Conservation (phyloP, 2,329 filamentous ascomycete genomes). For the Xylariomycetidae sp. region DNA sequence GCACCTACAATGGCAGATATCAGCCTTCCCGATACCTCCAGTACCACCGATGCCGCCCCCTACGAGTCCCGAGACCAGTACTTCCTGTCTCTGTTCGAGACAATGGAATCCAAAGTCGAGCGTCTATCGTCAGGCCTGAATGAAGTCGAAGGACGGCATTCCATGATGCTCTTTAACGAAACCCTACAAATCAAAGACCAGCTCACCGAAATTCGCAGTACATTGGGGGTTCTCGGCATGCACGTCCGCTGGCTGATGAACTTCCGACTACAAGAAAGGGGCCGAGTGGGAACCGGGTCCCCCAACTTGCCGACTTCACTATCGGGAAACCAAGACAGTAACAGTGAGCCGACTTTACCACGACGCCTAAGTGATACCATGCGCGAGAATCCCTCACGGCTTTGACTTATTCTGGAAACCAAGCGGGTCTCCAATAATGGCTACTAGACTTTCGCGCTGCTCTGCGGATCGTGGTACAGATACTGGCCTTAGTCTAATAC, state of each 20-base stretch:
- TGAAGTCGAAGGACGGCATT: slow-evolving; percentile 54
- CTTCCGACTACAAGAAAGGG: slow-evolving; percentile 42
- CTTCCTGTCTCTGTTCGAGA: slow-evolving; percentile 39
- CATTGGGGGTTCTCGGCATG: slow-evolving; percentile 52
- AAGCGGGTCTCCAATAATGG: too few species aligned
- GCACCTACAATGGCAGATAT: slow-evolving; percentile 20
- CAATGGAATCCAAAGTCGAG: slow-evolving; percentile 51
- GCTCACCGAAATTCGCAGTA: slow-evolving; percentile 53
- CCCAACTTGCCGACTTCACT: slow-evolving; percentile 17
- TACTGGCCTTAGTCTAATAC: too few species aligned
- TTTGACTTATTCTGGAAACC: too few species aligned
- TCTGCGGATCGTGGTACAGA: too few species aligned
- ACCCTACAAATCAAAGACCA: slow-evolving; percentile 57
- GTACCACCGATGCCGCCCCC: slow-evolving; percentile 19
- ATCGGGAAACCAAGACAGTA: slow-evolving; percentile 19
- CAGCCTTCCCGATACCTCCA: slow-evolving; percentile 17
- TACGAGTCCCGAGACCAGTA: slow-evolving; percentile 38
- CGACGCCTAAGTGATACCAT: slow-evolving; percentile 25
- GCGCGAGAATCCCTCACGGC: slow-evolving; percentile 24
- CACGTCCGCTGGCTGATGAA: slow-evolving; percentile 55
- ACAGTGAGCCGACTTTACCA: slow-evolving; percentile 14
- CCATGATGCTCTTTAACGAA: slow-evolving; percentile 56
- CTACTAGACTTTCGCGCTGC: too few species aligned
- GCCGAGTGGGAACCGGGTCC: slow-evolving; percentile 17
- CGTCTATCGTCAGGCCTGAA: slow-evolving; percentile 50